Evolutionary conservation across 106 monocot genomes (phyloP).

Genomic region (Acanthochlamys bracteata): DNA sequence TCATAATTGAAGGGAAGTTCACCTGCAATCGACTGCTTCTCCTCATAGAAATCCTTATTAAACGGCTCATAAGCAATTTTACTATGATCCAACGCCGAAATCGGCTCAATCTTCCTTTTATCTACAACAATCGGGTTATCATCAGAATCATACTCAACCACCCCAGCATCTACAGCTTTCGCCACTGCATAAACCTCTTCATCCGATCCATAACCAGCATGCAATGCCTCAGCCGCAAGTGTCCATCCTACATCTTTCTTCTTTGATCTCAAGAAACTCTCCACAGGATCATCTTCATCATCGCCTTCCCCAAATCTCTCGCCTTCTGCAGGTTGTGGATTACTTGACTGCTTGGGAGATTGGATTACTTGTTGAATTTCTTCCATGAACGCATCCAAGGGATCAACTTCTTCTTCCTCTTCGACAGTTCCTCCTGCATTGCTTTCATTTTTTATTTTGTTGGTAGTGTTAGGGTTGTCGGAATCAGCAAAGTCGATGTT

Average conservation of each 20-base stretch:
- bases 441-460: neutral
- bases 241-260: constrained; percentile 88
- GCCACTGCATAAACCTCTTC: constrained; percentile 98
- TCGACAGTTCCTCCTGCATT: too few relatives aligned
- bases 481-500: constrained; percentile 50
- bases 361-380: constrained; percentile 78
- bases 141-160: constrained; percentile 91
- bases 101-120: constrained; percentile 92
- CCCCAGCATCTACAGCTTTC: constrained; percentile 94
- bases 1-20: neutral
- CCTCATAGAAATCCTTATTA: constrained; percentile 92
- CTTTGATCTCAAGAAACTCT: constrained; percentile 86
- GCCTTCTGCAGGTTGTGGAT: constrained; percentile 6
- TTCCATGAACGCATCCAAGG: constrained; percentile 95
- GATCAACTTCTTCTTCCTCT: constrained; percentile 67
- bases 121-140: constrained; percentile 84
- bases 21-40: constrained; percentile 83
- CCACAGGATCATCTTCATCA: constrained; percentile 80
- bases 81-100: constrained; percentile 72
- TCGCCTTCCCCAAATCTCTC: constrained; percentile 45
- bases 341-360: constrained; percentile 28
- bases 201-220: constrained; percentile 85
- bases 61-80: constrained; percentile 78
- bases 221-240: constrained; percentile 73
- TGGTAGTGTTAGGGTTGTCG: constrained; percentile 19